Conservation (phyloP, 352 stramenopile species). For the Plasmopara muralis region DNA sequence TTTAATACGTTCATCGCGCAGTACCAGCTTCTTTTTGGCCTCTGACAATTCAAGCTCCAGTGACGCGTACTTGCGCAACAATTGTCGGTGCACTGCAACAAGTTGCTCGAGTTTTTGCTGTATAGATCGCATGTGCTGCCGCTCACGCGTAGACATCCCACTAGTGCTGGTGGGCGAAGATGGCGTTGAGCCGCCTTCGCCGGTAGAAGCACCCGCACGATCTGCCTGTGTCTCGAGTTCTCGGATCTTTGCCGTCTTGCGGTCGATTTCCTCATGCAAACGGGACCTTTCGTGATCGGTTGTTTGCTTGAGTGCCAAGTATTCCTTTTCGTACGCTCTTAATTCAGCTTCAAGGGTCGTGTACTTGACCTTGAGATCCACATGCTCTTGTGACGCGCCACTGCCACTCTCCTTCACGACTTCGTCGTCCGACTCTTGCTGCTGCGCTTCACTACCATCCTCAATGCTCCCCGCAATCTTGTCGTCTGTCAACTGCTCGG, state of each 20-base stretch:
- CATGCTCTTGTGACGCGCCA: slow-evolving; percentile 31
- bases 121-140: slow-evolving; percentile 84
- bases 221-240: slow-evolving; percentile 57
- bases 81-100: slow-evolving; percentile 83
- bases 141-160: slow-evolving; percentile 71
- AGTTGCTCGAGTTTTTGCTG: slow-evolving; percentile 89
- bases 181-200: slow-evolving; percentile 23
- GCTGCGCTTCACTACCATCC: slow-evolving; percentile 14
- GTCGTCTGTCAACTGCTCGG: slow-evolving; percentile 16
- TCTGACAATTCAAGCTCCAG: slow-evolving; percentile 85
- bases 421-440: slow-evolving; percentile 20
- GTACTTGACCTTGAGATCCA: slow-evolving; percentile 43
- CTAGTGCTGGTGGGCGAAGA: slow-evolving; percentile 32
- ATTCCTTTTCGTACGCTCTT: slow-evolving; percentile 67
- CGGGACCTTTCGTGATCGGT: slow-evolving; percentile 56
- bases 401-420: slow-evolving; percentile 6
- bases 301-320: slow-evolving; percentile 42
- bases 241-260: slow-evolving; percentile 52
- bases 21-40: slow-evolving; percentile 82
- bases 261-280: slow-evolving; percentile 59
- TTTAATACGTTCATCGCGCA: slow-evolving; percentile 88
- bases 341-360: slow-evolving; percentile 50
- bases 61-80: slow-evolving; percentile 87
- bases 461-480: slow-evolving; percentile 12
- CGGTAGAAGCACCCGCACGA: slow-evolving; percentile 24